phyloP scores from a whole-genome alignment of 129 eudicot species.

The Mikania micrantha region DNA sequence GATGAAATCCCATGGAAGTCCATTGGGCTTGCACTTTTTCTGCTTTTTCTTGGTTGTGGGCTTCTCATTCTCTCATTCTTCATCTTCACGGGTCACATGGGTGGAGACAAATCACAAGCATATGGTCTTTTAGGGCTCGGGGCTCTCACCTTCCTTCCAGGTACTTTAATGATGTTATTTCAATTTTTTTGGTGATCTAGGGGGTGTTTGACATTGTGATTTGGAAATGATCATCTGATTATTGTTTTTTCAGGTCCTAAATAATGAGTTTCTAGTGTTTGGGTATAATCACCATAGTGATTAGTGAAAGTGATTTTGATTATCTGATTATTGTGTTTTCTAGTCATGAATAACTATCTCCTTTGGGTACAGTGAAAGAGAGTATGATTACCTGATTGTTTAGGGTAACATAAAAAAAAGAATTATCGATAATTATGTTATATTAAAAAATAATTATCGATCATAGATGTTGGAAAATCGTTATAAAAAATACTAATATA shows the following conservation, averaged over 20 bases:
- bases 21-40: conserved; percentile 70
- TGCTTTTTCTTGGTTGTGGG: conserved; percentile 65
- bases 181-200: background rate
- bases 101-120: conserved; percentile 83
- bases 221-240: background rate
- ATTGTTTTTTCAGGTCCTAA: background rate
- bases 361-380: background rate
- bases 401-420: background rate
- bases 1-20: conserved; percentile 95
- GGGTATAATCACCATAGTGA: too few species aligned
- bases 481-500: too few species aligned
- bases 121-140: conserved; percentile 91
- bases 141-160: conserved; percentile 77
- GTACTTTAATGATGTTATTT: conserved; percentile 15
- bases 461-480: background rate
- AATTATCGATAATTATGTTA: too few species aligned
- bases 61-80: conserved; percentile 70
- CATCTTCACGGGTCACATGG: conserved; percentile 91
- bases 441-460: too few species aligned
- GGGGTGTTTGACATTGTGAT: background rate
- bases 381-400: background rate
- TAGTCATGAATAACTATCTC: background rate
- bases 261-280: background rate
- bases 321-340: background rate
- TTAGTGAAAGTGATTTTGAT: background rate